A percentile compares a stretch with the other conserved stretches of the same genome.
Evolutionary conservation across 371 early-diverging fungal genomes (phyloP).

Genomic region (Conidiobolus incongruus): DNA sequence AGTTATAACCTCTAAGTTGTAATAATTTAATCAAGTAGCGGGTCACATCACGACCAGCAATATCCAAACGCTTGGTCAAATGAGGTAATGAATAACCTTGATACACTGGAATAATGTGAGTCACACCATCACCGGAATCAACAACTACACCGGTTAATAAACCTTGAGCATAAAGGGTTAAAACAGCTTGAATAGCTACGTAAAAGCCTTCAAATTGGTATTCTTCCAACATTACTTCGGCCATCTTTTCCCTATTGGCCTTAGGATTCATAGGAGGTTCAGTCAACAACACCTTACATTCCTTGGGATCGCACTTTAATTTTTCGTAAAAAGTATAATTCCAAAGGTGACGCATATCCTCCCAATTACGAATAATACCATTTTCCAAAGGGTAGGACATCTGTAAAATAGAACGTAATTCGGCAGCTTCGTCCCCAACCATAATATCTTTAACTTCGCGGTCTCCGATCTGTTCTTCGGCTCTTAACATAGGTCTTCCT

Average conservation of each 20-base stretch:
- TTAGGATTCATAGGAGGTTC: slow-evolving; percentile 93
- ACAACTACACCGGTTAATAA: slow-evolving; percentile 90
- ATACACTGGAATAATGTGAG: slow-evolving; percentile 94
- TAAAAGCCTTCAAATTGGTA: slow-evolving; percentile 85
- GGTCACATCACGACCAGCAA: slow-evolving; percentile 94
- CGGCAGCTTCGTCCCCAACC: slow-evolving; percentile 93
- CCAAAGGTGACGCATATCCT: slow-evolving; percentile 95
- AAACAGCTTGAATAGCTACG: slow-evolving; percentile 91
- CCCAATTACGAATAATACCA: slow-evolving; percentile 95
- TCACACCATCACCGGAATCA: slow-evolving; percentile 94
- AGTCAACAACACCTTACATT: slow-evolving; percentile 80
- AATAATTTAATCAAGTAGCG: slow-evolving; percentile 85
- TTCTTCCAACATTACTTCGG: slow-evolving; percentile 84
- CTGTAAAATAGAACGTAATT: slow-evolving; percentile 62
- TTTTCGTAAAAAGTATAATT: slow-evolving; percentile 88
- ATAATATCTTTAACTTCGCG: slow-evolving; percentile 74
- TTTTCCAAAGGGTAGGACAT: slow-evolving; percentile 97
- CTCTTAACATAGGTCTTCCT: slow-evolving; percentile 89
- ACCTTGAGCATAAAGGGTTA: slow-evolving; percentile 93
- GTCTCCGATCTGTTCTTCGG: slow-evolving; percentile 70
- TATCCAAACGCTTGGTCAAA: slow-evolving; percentile 74
- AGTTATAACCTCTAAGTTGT: slow-evolving; percentile 81
- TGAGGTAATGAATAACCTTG: slow-evolving; percentile 87
- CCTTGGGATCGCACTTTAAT: slow-evolving; percentile 63
- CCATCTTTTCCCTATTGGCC: slow-evolving; percentile 79